Base-by-base conservation (phyloP, 805 yeast genomes). In the Saccharomycopsis oosterbeekiorum region DNA sequence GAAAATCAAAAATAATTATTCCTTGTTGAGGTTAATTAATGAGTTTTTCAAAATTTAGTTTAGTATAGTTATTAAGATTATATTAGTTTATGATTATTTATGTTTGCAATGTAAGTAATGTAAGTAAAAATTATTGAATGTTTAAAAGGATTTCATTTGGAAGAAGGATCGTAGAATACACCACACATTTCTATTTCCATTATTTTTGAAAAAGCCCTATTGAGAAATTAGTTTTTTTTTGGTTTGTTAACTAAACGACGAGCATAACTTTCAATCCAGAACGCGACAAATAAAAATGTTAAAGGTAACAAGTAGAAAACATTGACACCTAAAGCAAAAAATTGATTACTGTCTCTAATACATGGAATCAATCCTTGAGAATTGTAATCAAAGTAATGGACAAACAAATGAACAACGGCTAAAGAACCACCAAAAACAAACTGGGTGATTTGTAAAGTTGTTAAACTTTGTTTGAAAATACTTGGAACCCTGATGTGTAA, bases 401-500 rank as follows among this genome's bases (percentile, higher is more conserved):
- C 77, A 68, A 85, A 86, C 57, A 85, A 71, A 69, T 86, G 90
- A 62, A 80, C 71, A 50, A 83, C 71, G n/a, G 89, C 89, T 63
- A 85, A 74, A 2, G 84, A 77, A 29, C 90, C 91, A 26, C 91
- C 91, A 57, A 83, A 68, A 10, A 86, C 75, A 68, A 86, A 86
- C 71, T 86, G 91, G 50, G 81, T 74, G 67, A 86, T 86, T 71
- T 86, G 91, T 72, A 85, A 74, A 9, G 85, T 76, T 17, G 91
- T 86, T 67, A 86, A 78, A 1, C 78, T 71, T 64, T 84, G 78
- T 71, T 86, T 86, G 72, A 83, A 75, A 21, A 77, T 63, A 54
- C 68, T 74, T 6, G 90, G 90, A 17, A 85, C 84, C 55, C 75
- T 74, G 65, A 85, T 75, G 65, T 82, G 77, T 64, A 85, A 72